phyloP scores from a whole-genome alignment of 1,284 basidiomycete genomes.

The Cutaneotrichosporon dermatis region DNA sequence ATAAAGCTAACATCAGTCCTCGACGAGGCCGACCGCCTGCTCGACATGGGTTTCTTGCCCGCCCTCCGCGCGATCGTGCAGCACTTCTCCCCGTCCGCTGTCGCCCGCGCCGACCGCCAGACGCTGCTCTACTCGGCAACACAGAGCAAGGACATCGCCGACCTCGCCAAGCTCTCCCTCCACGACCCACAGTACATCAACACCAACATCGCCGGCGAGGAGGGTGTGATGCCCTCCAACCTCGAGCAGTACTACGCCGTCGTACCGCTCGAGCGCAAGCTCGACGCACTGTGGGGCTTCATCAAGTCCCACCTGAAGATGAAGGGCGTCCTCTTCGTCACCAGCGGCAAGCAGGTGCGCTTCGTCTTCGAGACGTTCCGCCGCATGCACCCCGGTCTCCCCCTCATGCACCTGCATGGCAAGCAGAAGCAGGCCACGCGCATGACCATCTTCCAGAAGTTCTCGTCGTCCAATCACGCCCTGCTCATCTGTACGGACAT shows the following conservation, averaged over 20 bases:
- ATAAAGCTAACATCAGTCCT: conserved; percentile 58
- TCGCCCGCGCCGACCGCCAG: conserved; percentile 66
- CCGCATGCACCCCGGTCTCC: conserved; percentile 86
- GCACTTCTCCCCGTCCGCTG: conserved; percentile 58
- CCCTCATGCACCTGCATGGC: conserved; percentile 87
- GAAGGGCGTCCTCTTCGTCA: conserved; percentile 92
- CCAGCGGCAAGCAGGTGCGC: conserved; percentile 84
- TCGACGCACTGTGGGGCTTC: conserved; percentile 93
- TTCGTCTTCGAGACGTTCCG: conserved; percentile 97
- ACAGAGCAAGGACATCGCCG: conserved; percentile 83
- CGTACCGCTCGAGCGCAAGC: conserved; percentile 77
- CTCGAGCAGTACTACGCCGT: conserved; percentile 90
- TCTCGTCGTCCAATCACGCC: conserved; percentile 71
- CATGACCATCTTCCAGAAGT: conserved; percentile 73
- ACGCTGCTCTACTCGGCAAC: conserved; percentile 96
- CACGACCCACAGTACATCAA: conserved; percentile 76
- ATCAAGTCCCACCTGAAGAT: conserved; percentile 88
- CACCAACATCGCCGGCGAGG: conserved; percentile 54
- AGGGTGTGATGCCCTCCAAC: conserved; percentile 58
- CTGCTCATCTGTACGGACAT: conserved; percentile 92
- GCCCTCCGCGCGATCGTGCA: conserved; percentile 85
- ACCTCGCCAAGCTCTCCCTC: conserved; percentile 85
- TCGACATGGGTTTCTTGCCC: conserved; percentile 92
- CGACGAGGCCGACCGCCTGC: conserved; percentile 93
- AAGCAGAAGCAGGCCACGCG: conserved; percentile 94